A percentile compares a stretch with the other conserved stretches of the same genome.
Conservation (phyloP, 129 eudicot species). For the Flaveria trinervia region DNA sequence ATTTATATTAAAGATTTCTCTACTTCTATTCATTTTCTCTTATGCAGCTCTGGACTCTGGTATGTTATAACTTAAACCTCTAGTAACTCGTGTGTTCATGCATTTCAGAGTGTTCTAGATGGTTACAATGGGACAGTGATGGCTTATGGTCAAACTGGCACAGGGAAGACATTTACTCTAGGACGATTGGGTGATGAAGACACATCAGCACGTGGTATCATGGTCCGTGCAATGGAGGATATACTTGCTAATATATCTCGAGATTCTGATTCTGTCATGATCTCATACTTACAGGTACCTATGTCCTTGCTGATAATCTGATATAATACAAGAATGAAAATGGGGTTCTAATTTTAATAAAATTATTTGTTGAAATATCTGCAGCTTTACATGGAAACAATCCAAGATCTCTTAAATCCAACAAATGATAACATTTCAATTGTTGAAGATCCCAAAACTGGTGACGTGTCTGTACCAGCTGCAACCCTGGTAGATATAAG, state of each 20-base stretch:
- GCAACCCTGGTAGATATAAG: constrained; percentile 84
- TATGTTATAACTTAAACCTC: constrained; percentile 6
- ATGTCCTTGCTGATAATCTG: not conserved
- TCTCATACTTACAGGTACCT: constrained; percentile 90
- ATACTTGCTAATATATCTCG: constrained; percentile 63
- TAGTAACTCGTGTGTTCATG: constrained; percentile 21
- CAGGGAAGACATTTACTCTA: constrained; percentile 94
- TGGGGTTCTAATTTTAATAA: not conserved
- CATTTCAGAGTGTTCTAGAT: constrained; percentile 86
- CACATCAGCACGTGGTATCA: constrained; percentile 96
- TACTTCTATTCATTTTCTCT: not conserved
- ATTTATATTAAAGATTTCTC: not conserved
- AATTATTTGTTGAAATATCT: constrained; percentile 14
- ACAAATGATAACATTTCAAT: constrained; percentile 90
- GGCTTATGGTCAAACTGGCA: constrained; percentile 99
- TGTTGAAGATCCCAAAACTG: constrained; percentile 94
- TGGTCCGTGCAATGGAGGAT: constrained; percentile 99
- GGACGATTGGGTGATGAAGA: constrained; percentile 99
- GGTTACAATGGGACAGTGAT: constrained; percentile 99
- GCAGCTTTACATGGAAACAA: constrained; percentile 98
- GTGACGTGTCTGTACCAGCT: constrained; percentile 94
- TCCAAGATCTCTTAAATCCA: constrained; percentile 95
- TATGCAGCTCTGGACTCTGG: constrained; percentile 22
- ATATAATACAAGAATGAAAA: not conserved
- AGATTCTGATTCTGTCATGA: constrained; percentile 78